Evolutionary conservation across 2,329 filamentous ascomycete genomes (phyloP).

Genomic region (Ophiostoma quercus): DNA sequence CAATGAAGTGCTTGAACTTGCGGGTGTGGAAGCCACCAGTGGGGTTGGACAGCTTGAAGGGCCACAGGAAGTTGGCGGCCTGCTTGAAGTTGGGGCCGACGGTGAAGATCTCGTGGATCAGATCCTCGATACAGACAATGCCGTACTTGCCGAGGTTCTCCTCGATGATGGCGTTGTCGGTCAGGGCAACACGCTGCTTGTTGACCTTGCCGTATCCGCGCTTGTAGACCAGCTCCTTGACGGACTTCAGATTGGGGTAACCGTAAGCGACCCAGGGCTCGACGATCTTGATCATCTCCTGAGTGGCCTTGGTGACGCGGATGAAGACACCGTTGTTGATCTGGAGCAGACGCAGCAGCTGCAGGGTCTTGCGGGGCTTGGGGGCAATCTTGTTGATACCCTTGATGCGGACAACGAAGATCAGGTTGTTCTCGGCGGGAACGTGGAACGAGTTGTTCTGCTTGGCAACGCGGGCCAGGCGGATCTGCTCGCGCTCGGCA

Average conservation of each 20-base stretch:
- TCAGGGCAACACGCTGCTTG: constrained; percentile 94
- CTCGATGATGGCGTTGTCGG: constrained; percentile 97
- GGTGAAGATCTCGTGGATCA: constrained; percentile 98
- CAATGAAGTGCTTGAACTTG: constrained; percentile 99
- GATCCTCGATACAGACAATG: constrained; percentile 98
- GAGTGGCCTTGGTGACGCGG: constrained; percentile 93
- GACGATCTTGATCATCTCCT: constrained; percentile 95
- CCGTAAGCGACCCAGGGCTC: constrained; percentile 99
- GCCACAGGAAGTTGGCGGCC: constrained; percentile 98
- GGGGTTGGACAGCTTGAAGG: constrained; percentile 99
- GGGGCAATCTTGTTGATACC: constrained; percentile 99
- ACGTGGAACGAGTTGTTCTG: constrained; percentile 91
- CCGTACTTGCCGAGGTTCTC: constrained; percentile 95
- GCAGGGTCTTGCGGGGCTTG: constrained; percentile 99
- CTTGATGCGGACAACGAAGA: constrained; percentile 99
- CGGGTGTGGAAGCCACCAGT: constrained; percentile 90
- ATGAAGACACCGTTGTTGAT: constrained; percentile 99
- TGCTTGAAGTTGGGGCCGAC: constrained; percentile 99
- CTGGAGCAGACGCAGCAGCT: constrained; percentile 98
- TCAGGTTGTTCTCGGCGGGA: constrained; percentile 88
- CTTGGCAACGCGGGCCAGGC: constrained; percentile 83
- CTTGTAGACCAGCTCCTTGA: constrained; percentile 99
- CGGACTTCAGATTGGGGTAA: constrained; percentile 98
- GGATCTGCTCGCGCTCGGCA: constrained; percentile 96
- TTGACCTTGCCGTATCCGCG: constrained; percentile 98